Conservation (phyloP, 139 green algal genomes). For the Coccomyxa sp. region DNA sequence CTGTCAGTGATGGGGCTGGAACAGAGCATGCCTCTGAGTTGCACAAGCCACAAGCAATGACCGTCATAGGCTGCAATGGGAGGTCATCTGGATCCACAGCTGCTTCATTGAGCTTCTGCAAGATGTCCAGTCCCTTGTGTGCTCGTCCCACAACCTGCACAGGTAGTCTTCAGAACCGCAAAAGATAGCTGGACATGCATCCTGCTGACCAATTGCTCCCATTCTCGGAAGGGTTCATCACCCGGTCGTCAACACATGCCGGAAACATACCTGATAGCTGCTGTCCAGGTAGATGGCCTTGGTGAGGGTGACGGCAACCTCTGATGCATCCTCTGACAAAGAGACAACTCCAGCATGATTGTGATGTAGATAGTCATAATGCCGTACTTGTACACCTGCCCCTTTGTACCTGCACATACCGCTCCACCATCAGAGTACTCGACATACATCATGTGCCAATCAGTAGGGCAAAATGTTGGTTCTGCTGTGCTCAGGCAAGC, state of each 20-base stretch:
- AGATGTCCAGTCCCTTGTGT: constrained; percentile 34
- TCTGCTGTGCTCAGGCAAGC: not conserved
- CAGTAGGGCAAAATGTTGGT: not conserved
- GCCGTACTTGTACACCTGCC: constrained; percentile 17
- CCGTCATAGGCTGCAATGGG: constrained; percentile 22
- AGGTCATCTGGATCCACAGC: constrained; percentile 36
- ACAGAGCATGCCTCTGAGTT: constrained; percentile 8
- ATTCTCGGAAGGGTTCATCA: not conserved
- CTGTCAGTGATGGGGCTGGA: not conserved
- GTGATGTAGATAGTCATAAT: constrained; percentile 33
- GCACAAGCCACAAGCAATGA: constrained; percentile 28
- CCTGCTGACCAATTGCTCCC: not conserved
- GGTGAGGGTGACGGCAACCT: constrained; percentile 50
- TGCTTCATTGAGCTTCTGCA: constrained; percentile 38
- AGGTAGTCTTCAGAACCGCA: not conserved
- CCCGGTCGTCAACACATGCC: not conserved
- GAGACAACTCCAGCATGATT: constrained; percentile 40
- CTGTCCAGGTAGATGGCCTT: constrained; percentile 45
- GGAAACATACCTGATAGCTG: constrained; percentile 48
- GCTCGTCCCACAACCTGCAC: constrained; percentile 60
- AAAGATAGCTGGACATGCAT: not conserved
- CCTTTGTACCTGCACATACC: constrained; percentile 9
- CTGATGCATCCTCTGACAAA: constrained; percentile 40
- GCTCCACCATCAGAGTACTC: not conserved
- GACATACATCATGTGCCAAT: not conserved